These are phyloP conservation scores for Wickerhamomyces pijperi DNA, from an alignment of 805 yeast genomes.

Conservation along the genomic window DNA sequence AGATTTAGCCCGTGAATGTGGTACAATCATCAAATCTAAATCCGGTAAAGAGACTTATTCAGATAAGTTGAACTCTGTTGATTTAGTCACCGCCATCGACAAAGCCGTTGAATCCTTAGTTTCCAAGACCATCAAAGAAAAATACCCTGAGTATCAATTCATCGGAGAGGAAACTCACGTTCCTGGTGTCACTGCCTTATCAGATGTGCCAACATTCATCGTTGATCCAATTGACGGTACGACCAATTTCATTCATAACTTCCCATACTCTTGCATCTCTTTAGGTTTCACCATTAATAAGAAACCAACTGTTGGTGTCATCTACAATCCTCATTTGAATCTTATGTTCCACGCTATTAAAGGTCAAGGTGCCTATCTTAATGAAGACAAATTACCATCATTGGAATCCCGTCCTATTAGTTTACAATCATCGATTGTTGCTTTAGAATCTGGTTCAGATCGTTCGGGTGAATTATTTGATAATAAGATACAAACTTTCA, in stretches of 20 bases:
- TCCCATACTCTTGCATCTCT: constrained; percentile 53
- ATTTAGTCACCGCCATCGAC: constrained; percentile 51
- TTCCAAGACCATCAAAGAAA: constrained; percentile 23
- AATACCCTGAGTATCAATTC: constrained; percentile 39
- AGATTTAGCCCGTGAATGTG: constrained; percentile 32
- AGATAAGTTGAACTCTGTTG: constrained; percentile 51
- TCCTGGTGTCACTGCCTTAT: constrained; percentile 34
- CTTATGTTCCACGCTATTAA: constrained; percentile 41
- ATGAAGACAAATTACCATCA: constrained; percentile 26
- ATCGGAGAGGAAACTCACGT: constrained; percentile 53
- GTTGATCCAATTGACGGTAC: constrained; percentile 63
- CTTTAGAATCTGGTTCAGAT: constrained; percentile 53
- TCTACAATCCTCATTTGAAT: constrained; percentile 49
- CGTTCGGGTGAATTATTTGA: constrained; percentile 40
- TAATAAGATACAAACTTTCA: constrained; percentile 36
- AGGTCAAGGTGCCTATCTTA: constrained; percentile 44
- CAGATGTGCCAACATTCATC: constrained; percentile 47
- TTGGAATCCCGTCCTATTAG: constrained; percentile 25
- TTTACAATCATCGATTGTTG: constrained; percentile 42
- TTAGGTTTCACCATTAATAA: constrained; percentile 40
- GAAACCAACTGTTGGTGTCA: constrained; percentile 49
- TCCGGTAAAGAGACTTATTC: constrained; percentile 39
- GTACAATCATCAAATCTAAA: constrained; percentile 35
- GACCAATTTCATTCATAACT: constrained; percentile 51
- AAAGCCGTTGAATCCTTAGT: constrained; percentile 38